Evolutionary conservation across 2,329 filamentous ascomycete species (phyloP).

Genomic region (Trichophyton rubrum): DNA sequence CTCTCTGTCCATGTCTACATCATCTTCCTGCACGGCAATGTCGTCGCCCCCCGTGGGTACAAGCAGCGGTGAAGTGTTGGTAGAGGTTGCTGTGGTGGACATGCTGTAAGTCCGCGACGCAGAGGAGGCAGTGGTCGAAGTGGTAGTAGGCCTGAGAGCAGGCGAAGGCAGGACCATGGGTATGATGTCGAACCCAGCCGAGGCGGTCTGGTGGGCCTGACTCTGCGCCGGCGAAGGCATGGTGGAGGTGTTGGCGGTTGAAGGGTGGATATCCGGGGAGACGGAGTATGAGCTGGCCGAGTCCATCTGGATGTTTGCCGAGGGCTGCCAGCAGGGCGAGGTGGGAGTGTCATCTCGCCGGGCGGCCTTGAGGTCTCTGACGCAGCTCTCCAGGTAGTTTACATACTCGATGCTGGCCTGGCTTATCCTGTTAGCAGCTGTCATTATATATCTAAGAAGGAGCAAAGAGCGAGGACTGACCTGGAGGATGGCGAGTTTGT

Average conservation of each 20-base stretch:
- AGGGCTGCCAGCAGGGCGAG: conserved; percentile 16
- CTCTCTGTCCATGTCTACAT: conserved; percentile 55
- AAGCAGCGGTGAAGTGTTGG: conserved; percentile 10
- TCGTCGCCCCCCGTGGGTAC: neutral
- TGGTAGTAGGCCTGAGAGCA: conserved; percentile 12
- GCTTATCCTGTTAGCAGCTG: neutral
- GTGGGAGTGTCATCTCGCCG: conserved; percentile 20
- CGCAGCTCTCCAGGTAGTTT: conserved; percentile 81
- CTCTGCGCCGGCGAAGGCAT: conserved; percentile 6
- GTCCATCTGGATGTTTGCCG: conserved; percentile 1
- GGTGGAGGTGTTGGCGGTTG: conserved; percentile 6
- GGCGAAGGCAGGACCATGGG: conserved; percentile 27
- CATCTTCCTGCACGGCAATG: conserved; percentile 21
- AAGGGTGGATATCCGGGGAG: conserved; percentile 25
- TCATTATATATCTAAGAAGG: too few species aligned
- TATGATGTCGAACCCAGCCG: conserved; percentile 18
- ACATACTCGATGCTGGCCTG: conserved; percentile 95
- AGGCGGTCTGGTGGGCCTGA: conserved; percentile 11
- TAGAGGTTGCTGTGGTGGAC: conserved; percentile 8
- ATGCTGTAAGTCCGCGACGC: conserved; percentile 11
- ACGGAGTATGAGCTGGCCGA: conserved; percentile 12
- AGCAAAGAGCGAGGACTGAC: conserved; percentile 36
- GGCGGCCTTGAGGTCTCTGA: conserved; percentile 59
- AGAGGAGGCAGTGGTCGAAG: conserved; percentile 4
- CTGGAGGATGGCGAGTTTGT: conserved; percentile 90